phyloP scores from a whole-genome alignment of 768 basidiomycete genomes.

The Boletus coccyginus region DNA sequence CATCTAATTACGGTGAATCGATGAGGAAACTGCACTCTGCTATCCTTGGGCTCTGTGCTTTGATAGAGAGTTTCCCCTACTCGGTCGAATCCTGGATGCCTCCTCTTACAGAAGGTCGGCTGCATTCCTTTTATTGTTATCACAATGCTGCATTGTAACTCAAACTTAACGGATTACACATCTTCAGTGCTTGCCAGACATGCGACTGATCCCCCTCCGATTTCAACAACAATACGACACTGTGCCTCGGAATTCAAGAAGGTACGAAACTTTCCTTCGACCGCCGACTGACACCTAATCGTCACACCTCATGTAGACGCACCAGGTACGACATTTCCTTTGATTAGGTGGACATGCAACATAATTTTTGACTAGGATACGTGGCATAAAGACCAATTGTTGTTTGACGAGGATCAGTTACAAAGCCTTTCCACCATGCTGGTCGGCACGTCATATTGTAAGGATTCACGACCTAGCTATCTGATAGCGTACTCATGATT shows the following conservation, averaged over 20 bases:
- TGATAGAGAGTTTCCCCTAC: conserved; percentile 94
- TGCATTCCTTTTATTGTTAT: background rate
- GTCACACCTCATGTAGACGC: conserved; percentile 42
- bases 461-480: conserved; percentile 29
- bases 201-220: conserved; percentile 83
- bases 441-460: conserved; percentile 87
- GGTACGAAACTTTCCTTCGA: conserved; percentile 39
- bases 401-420: conserved; percentile 87
- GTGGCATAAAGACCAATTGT: conserved; percentile 85
- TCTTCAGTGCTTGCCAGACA: conserved; percentile 67
- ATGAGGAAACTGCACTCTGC: conserved; percentile 81
- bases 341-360: conserved; percentile 1
- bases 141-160: background rate
- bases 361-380: conserved; percentile 59
- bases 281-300: conserved; percentile 1
- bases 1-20: conserved; percentile 69
- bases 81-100: conserved; percentile 95
- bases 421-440: conserved; percentile 86
- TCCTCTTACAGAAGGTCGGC: conserved; percentile 68
- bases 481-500: conserved; percentile 13
- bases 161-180: background rate
- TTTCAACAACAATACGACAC: conserved; percentile 85
- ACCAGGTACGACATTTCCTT: conserved; percentile 45
- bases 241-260: conserved; percentile 86
- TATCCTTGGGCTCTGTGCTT: conserved; percentile 89